Evolutionary conservation across 805 yeast species (phyloP).

Genomic region (Myxozyma udenii): DNA sequence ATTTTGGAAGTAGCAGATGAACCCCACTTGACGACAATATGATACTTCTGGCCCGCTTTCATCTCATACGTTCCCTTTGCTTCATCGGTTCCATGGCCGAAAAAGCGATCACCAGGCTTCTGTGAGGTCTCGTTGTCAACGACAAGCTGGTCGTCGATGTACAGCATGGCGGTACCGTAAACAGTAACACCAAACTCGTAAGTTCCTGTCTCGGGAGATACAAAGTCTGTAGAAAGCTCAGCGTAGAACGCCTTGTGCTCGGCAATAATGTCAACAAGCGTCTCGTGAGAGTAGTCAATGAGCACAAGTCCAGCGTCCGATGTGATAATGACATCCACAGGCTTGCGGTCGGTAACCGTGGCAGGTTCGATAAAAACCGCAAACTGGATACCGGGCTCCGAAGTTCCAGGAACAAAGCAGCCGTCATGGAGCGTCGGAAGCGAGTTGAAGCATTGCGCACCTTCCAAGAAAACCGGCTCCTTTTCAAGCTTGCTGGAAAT

Average conservation of each 20-base stretch:
- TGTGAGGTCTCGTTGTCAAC: constrained; percentile 58
- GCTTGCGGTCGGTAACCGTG: background rate
- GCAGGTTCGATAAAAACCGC: background rate
- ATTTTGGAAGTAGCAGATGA: constrained; percentile 43
- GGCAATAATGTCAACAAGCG: background rate
- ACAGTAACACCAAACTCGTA: constrained; percentile 53
- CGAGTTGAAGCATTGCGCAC: background rate
- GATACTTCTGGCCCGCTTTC: constrained; percentile 47
- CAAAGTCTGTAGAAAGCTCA: constrained; percentile 45
- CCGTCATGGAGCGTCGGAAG: constrained; percentile 8
- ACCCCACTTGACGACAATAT: constrained; percentile 50
- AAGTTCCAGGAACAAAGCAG: background rate
- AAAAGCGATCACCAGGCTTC: constrained; percentile 49
- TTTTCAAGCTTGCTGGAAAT: constrained; percentile 1
- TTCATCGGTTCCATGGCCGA: constrained; percentile 55
- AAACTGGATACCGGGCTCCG: constrained; percentile 7
- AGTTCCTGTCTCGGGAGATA: constrained; percentile 48
- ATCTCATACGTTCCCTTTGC: constrained; percentile 42
- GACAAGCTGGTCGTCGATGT: constrained; percentile 50
- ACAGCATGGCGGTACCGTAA: constrained; percentile 55
- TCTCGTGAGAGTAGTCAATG: constrained; percentile 3
- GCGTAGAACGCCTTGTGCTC: constrained; percentile 40
- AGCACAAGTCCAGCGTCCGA: background rate
- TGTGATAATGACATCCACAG: background rate
- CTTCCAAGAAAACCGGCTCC: background rate